Evolutionary conservation across 805 yeast genomes (phyloP).

Genomic region (Kregervanrija fluxuum): DNA sequence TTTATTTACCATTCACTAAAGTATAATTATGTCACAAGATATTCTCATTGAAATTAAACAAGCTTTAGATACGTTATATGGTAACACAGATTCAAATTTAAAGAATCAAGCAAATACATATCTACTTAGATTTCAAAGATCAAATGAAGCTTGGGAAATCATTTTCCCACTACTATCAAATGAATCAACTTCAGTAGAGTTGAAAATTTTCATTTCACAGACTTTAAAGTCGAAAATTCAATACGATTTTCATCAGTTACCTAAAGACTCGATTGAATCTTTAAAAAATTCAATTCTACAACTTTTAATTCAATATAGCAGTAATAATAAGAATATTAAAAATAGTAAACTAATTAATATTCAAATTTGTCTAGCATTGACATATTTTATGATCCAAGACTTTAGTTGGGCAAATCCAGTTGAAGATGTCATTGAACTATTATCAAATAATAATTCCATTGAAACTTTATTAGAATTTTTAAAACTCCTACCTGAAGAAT

Average conservation of each 20-base stretch:
- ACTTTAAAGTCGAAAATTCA: conserved; percentile 80
- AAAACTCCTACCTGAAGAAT: conserved; percentile 86
- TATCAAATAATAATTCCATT: conserved; percentile 36
- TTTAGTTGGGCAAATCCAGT: conserved; percentile 67
- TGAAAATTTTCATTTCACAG: conserved; percentile 83
- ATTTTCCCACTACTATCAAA: conserved; percentile 47
- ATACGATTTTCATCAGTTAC: conserved; percentile 77
- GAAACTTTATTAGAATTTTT: conserved; percentile 66
- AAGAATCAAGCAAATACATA: conserved; percentile 44
- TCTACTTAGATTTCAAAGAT: conserved; percentile 78
- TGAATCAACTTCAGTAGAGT: conserved; percentile 34
- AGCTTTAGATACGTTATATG: conserved; percentile 41
- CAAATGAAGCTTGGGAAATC: conserved; percentile 72
- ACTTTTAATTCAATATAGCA: conserved; percentile 44
- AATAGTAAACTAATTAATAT: conserved; percentile 54
- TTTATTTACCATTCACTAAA: not conserved
- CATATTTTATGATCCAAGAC: conserved; percentile 76
- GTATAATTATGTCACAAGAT: not conserved
- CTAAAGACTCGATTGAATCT: conserved; percentile 45
- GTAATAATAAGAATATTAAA: conserved; percentile 14
- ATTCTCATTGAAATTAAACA: conserved; percentile 25
- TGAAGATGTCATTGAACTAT: conserved; percentile 50
- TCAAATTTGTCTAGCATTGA: conserved; percentile 75
- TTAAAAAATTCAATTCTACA: conserved; percentile 63
- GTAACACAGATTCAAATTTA: conserved; percentile 25